Evolutionary conservation across 371 early-diverging fungal genomes (phyloP), one percentile per base, ranked within the genome.

Genomic region (Parasitella parasitica): DNA sequence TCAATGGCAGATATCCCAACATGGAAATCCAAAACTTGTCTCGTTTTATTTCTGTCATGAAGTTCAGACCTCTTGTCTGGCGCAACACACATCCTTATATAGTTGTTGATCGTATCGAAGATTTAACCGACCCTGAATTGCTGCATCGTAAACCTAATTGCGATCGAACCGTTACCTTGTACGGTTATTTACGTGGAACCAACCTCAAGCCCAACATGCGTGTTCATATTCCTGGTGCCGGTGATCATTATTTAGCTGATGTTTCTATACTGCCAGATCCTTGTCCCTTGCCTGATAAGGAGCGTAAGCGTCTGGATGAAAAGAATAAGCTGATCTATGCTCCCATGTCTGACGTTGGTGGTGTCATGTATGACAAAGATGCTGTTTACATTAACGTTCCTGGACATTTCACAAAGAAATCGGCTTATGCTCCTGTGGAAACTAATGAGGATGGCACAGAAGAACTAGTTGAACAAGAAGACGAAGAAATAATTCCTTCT

Each of bases 341-440:
- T n/a, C 99, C 99, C 36, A 97, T 96, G 96, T 92, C 95, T 0
- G 97, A 97, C 66, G 94, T 98, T 6, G 96, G 94, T 66, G 99
- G 99, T 48, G 92, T 98, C 64, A 87, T 97, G 87, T 97, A 95
- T 77, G 99, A 98, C 77, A 96, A 95, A 71, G 99, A 98, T 81
- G 97, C 97, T 8, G 95, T 98, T 16, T 98, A 98, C 69, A 96
- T 98, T 66, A 92, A 95, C 62, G 93, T 98, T 5, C 94, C 94
- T 8, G 95, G 95, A 34, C 83, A 85, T 37, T 93, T 92, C 62
- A 86, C 91, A 15, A 89, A 88, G 62, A 83, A 84, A 59, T 77
- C 81, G 6, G 81, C 81, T 12, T 65, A 74, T 61, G 81, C 75
- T 15, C 75, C 81, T 54, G 32, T 79, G 37, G 70, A 73, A 64